Conservation (phyloP, 176 grass and related monocot species). For the Cenchrus fungigraminus region DNA sequence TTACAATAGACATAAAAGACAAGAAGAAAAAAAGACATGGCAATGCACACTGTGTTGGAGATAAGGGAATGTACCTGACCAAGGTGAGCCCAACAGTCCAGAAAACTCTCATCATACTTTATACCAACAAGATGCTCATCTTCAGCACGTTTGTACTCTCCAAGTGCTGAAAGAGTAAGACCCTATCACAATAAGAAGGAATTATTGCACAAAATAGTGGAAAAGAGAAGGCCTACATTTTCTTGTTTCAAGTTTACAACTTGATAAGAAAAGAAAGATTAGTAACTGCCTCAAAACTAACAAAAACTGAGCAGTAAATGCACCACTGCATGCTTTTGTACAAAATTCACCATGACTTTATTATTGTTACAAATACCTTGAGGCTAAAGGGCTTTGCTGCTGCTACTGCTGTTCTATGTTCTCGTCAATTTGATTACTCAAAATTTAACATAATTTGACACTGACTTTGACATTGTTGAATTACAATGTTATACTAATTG, state of each 20-base stretch:
- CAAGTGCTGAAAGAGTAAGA: slow-evolving; percentile 83
- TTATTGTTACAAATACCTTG: background rate
- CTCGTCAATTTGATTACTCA: slow-evolving; percentile 10
- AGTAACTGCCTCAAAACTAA: slow-evolving; percentile 13
- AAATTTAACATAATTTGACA: slow-evolving; percentile 29
- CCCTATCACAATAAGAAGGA: slow-evolving; percentile 59
- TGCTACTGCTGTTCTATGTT: background rate
- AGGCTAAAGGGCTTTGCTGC: background rate
- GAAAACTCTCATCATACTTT: slow-evolving; percentile 83
- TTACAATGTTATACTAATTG: background rate
- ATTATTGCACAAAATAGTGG: slow-evolving; percentile 31
- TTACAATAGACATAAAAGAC: background rate
- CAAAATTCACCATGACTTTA: background rate
- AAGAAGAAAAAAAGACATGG: slow-evolving; percentile 26
- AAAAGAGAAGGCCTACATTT: slow-evolving; percentile 10
- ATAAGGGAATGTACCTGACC: slow-evolving; percentile 70
- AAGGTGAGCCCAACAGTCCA: slow-evolving; percentile 95
- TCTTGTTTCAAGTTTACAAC: background rate
- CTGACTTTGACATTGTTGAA: slow-evolving; percentile 12
- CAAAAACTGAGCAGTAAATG: background rate
- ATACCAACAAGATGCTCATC: slow-evolving; percentile 81
- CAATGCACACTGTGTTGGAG: slow-evolving; percentile 35
- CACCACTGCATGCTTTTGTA: slow-evolving; percentile 6
- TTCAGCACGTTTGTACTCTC: slow-evolving; percentile 86
- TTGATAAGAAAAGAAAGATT: slow-evolving; percentile 34